A percentile compares a stretch with the other conserved stretches of the same genome.
Evolutionary conservation across 345 rosid genomes (phyloP).

Genomic region (Acer negundo): DNA sequence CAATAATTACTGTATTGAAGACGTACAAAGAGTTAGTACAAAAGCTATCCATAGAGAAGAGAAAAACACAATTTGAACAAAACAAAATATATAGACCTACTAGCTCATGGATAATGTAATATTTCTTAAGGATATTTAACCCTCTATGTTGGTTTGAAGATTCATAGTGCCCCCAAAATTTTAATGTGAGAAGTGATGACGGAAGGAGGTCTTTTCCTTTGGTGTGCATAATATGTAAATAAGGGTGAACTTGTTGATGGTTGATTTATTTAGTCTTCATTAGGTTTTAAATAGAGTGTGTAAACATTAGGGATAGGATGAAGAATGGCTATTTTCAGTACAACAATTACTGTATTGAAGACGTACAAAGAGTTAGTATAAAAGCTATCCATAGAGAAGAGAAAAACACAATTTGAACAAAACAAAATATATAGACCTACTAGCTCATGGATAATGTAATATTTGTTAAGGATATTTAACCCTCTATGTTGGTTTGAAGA

Average conservation of each 20-base stretch:
- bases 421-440: not conserved
- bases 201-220: not conserved
- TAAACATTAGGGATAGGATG: not conserved
- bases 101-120: not conserved
- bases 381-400: not conserved
- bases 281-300: not conserved
- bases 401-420: not conserved
- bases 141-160: not conserved
- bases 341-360: not conserved
- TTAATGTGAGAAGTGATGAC: not conserved
- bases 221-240: not conserved
- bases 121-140: not conserved
- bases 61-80: not conserved
- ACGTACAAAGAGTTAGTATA: not conserved
- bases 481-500: not conserved
- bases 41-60: not conserved
- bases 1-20: not conserved
- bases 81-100: not conserved
- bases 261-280: not conserved
- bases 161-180: not conserved
- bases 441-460: not conserved
- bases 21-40: not conserved
- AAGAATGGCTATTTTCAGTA: not conserved
- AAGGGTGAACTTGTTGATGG: not conserved
- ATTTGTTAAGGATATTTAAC: not conserved